Evolutionary conservation across 1,284 basidiomycete species (phyloP).

Genomic region (Moniliella sp.): DNA sequence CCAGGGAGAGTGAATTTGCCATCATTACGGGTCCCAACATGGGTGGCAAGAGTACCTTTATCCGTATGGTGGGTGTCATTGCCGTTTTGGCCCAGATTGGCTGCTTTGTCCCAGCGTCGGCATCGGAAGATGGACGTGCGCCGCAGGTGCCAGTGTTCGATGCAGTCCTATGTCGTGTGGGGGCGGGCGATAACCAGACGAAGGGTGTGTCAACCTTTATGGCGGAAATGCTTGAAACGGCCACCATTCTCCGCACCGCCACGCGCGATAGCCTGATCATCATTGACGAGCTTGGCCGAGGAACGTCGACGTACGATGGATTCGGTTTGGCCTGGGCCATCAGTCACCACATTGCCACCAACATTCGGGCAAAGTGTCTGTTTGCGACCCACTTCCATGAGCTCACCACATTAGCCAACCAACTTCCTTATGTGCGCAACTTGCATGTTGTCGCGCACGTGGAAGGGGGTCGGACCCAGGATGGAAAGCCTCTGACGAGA

Average conservation of each 20-base stretch:
- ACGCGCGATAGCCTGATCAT: conserved; percentile 82
- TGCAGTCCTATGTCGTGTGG: conserved; percentile 81
- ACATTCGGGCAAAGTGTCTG: conserved; percentile 53
- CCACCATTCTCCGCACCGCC: conserved; percentile 64
- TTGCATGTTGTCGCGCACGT: conserved; percentile 89
- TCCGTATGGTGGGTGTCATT: conserved; percentile 59
- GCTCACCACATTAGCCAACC: conserved; percentile 67
- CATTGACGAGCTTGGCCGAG: conserved; percentile 90
- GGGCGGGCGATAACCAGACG: conserved; percentile 86
- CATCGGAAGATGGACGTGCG: no score
- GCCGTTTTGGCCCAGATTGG: conserved; percentile 85
- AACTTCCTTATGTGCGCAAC: conserved; percentile 71
- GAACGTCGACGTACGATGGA: conserved; percentile 95
- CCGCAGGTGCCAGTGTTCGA: conserved; percentile 81
- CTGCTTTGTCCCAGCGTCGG: conserved; percentile 59
- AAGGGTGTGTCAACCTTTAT: conserved; percentile 98
- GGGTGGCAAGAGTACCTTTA: conserved; percentile 22
- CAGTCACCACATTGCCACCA: conserved; percentile 63
- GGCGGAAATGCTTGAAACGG: conserved; percentile 97
- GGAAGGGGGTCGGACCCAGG: conserved; percentile 35
- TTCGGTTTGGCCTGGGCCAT: conserved; percentile 98
- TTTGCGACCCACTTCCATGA: conserved; percentile 99
- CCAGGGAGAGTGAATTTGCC: conserved; percentile 54
- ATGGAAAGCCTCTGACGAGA: no score
- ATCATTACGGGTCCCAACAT: conserved; percentile 48